A percentile compares a stretch with the other conserved stretches of the same genome.
Evolutionary conservation across 2,329 filamentous ascomycete genomes (phyloP).

Genomic region (Lomentospora prolificans): DNA sequence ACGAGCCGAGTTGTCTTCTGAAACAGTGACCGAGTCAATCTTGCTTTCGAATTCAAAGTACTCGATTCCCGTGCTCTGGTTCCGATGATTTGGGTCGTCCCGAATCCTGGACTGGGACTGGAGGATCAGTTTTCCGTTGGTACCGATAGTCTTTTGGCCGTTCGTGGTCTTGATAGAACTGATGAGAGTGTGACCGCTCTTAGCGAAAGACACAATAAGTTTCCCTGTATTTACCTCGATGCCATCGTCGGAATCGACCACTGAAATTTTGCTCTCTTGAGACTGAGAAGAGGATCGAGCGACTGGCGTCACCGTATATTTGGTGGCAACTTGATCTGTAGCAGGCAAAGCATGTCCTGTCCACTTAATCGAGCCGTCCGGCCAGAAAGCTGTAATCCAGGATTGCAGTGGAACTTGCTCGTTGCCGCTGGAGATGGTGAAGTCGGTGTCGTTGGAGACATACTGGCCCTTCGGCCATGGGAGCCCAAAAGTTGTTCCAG

Average conservation of each 20-base stretch:
- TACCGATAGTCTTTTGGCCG: constrained; percentile 30
- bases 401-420: constrained; percentile 27
- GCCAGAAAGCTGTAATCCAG: constrained; percentile 50
- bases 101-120: constrained; percentile 38
- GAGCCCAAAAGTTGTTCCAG: constrained; percentile 32
- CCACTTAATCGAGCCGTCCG: constrained; percentile 53
- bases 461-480: constrained; percentile 32
- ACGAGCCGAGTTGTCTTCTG: constrained; percentile 28
- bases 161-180: constrained; percentile 26
- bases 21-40: constrained; percentile 40
- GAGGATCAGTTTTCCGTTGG: constrained; percentile 40
- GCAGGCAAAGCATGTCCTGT: constrained; percentile 44
- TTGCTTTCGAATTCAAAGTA: constrained; percentile 37
- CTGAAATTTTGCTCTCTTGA: constrained; percentile 5
- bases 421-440: constrained; percentile 20
- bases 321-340: constrained; percentile 26
- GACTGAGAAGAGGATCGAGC: not conserved
- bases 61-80: constrained; percentile 21
- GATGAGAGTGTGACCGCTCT: constrained; percentile 28
- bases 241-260: constrained; percentile 15
- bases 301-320: constrained; percentile 26
- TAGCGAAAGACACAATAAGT: constrained; percentile 30
- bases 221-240: constrained; percentile 35
- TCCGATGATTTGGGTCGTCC: constrained; percentile 26
- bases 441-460: constrained; percentile 24